phyloP scores from a whole-genome alignment of 129 eudicot species.

The Glebionis coronaria region DNA sequence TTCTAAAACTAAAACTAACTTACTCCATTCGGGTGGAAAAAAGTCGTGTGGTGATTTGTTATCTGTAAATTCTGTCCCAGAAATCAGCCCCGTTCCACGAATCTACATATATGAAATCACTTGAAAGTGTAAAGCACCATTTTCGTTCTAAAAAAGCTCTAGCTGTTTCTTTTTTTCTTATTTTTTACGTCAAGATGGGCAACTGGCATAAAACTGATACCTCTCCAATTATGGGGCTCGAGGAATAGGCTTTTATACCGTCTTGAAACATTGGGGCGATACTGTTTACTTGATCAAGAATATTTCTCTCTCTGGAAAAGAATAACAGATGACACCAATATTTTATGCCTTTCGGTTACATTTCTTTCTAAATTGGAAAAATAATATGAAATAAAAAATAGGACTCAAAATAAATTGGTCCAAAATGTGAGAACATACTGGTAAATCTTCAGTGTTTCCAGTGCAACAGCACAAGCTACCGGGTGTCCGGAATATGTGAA shows the following conservation, averaged over 20 bases:
- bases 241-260: conserved; percentile 56
- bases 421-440: conserved; percentile 44
- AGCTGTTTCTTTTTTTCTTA: too few species aligned
- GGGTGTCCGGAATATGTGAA: conserved; percentile 98
- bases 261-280: conserved; percentile 76
- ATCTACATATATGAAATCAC: conserved; percentile 35
- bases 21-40: conserved; percentile 87
- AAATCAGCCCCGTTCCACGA: conserved; percentile 68
- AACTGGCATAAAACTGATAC: conserved; percentile 26
- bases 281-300: conserved; percentile 57
- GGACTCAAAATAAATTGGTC: neutral
- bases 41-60: conserved; percentile 74
- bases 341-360: neutral
- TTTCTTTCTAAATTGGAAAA: neutral
- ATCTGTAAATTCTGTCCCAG: conserved; percentile 69
- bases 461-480: conserved; percentile 92
- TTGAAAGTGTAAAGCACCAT: too few species aligned
- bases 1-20: conserved; percentile 1
- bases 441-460: conserved; percentile 85
- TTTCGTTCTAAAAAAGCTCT: too few species aligned
- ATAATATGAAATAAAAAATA: conserved; percentile 1
- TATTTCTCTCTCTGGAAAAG: conserved; percentile 59
- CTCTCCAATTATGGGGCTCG: conserved; percentile 80
- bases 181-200: too few species aligned
- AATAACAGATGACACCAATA: neutral